phyloP scores from a whole-genome alignment of 768 basidiomycete genomes.

The Rubroboletus pulcherrimus region DNA sequence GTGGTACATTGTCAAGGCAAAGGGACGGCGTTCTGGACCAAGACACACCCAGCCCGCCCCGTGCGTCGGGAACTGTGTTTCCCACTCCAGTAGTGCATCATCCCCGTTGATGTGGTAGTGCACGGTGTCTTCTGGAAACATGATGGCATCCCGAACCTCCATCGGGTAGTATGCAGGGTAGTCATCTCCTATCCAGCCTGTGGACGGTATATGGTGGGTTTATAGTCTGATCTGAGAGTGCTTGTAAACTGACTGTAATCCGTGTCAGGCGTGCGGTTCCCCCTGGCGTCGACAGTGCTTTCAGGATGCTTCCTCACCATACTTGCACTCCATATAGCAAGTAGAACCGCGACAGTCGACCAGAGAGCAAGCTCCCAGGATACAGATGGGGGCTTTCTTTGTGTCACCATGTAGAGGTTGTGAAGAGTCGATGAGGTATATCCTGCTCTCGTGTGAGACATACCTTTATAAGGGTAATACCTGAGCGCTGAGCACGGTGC shows the following conservation, averaged over 20 bases:
- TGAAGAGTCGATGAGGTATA: background rate
- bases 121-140: constrained; percentile 27
- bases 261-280: background rate
- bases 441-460: background rate
- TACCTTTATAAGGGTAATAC: background rate
- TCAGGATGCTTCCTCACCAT: background rate
- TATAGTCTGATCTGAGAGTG: background rate
- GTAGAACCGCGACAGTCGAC: constrained; percentile 16
- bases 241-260: constrained; percentile 16
- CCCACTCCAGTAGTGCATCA: constrained; percentile 20
- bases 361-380: constrained; percentile 22
- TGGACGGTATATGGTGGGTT: background rate
- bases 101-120: constrained; percentile 25
- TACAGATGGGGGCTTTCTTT: background rate
- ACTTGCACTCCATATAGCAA: constrained; percentile 20
- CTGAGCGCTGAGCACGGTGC: background rate
- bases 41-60: constrained; percentile 25
- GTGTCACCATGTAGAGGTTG: constrained; percentile 10
- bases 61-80: constrained; percentile 20
- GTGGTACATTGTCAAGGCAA: constrained; percentile 37
- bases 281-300: background rate
- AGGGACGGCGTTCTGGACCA: constrained; percentile 28
- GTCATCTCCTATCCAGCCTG: constrained; percentile 28
- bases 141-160: constrained; percentile 17
- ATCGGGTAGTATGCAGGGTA: constrained; percentile 26